Conservation (phyloP, 345 rosid genomes). For the Mallotus nudiflorus region DNA sequence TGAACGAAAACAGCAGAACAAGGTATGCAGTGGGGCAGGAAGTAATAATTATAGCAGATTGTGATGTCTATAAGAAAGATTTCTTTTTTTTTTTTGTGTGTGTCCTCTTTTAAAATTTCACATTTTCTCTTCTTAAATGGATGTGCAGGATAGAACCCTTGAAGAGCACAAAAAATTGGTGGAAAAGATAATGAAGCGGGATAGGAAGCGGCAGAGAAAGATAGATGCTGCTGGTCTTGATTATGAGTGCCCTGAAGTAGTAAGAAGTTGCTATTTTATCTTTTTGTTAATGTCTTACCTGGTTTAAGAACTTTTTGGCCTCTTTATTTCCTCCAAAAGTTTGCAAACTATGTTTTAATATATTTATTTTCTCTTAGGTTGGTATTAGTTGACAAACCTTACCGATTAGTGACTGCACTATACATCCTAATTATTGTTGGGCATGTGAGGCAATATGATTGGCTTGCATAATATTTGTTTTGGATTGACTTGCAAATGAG, state of each 20-base stretch:
- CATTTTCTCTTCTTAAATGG: neutral
- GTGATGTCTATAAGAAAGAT: neutral
- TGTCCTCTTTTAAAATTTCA: neutral
- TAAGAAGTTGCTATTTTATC: constrained; percentile 42
- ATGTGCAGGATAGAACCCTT: constrained; percentile 73
- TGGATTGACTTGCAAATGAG: neutral
- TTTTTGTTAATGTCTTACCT: neutral
- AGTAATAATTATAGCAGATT: neutral
- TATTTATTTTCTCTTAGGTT: neutral
- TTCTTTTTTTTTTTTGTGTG: neutral
- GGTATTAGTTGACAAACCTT: neutral
- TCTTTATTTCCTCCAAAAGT: no score
- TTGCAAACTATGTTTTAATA: neutral
- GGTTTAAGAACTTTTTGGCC: neutral
- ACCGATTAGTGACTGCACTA: no score
- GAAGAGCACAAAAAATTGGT: constrained; percentile 77
- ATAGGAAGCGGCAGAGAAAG: constrained; percentile 59
- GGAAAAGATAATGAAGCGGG: constrained; percentile 61
- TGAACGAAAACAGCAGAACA: constrained; percentile 61
- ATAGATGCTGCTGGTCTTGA: constrained; percentile 82
- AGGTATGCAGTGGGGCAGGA: constrained; percentile 39
- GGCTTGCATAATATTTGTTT: no score
- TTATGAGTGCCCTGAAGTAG: constrained; percentile 84
- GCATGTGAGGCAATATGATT: no score
- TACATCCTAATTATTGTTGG: no score